Base-by-base conservation (phyloP, 2,329 filamentous ascomycete genomes). In the Hymenoscyphus albidus region DNA sequence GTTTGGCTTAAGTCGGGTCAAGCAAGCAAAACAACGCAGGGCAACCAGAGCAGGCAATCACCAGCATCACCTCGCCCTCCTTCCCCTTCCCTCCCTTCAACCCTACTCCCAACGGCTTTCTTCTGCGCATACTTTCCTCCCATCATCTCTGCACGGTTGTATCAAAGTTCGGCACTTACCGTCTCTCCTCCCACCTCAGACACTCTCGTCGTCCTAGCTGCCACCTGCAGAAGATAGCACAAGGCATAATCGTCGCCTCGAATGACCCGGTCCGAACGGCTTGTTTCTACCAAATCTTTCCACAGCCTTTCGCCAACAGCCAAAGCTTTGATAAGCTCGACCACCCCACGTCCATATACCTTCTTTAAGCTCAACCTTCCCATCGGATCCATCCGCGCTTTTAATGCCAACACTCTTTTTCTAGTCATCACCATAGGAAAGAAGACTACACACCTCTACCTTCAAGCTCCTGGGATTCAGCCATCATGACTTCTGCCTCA, bases 401-500 rank as follows among this genome's bases (percentile, higher is more conserved):
- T 22, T 56, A 32, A 56, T 56, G 51, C 44, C 44, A 31, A 56
- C 51, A 22, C n/a, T 35, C 54, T 57, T 22, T 57, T 57, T 38
- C 54, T 57, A 35, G 31, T n/a, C 32, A 32, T 57, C 54, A 22
- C 14, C 31, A 57, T 7, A 32, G 31, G 32, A n/a, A 31, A 57
- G 27, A 57, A 57, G 35, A 35, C 35, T 38, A 38, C 14, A 35
- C 54, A 57, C 12, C 27, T 27, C 44, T 4, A 51, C 44, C 44
- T 18, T 18, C 18, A n/a, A 51, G 44, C 44, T 18, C 12, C 22
- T 22, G n/a, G 44, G 7, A 9, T 27, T 18, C 10, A 22, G 61
- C 57, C 60, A 69, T 22, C 10, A 71, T 71, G 68, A 58, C 60
- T 14, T 67, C 71, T 16, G 58, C 68, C 40, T 64, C 68, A 62